phyloP scores from a whole-genome alignment of 208 protist genomes.

The Tritrichomonas musculus region DNA sequence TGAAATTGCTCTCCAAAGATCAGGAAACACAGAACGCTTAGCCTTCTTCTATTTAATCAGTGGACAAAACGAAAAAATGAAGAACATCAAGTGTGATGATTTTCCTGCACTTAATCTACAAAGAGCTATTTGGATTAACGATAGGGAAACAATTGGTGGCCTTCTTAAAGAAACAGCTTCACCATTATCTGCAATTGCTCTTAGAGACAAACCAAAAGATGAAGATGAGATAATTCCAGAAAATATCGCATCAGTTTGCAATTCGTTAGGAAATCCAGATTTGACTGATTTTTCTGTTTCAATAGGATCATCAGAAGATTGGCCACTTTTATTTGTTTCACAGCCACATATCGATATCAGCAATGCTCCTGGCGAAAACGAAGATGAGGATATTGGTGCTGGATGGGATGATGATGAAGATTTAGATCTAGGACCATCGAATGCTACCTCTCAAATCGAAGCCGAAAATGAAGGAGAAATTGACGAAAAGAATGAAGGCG shows the following conservation, averaged over 20 bases:
- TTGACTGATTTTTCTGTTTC: not conserved
- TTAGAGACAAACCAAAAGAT: not conserved
- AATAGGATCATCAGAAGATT: not conserved
- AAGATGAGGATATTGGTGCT: not conserved
- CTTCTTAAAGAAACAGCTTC: not conserved
- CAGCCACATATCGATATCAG: not conserved
- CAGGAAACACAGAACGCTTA: not conserved
- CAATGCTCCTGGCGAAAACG: no score
- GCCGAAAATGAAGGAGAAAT: not conserved
- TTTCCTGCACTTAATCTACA: not conserved
- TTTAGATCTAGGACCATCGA: not conserved
- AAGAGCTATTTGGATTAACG: not conserved
- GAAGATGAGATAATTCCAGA: not conserved
- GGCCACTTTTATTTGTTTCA: not conserved
- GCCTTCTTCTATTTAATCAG: slow-evolving; percentile 11
- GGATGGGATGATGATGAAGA: not conserved
- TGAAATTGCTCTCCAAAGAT: not conserved
- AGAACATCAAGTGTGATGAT: not conserved
- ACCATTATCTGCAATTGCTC: not conserved
- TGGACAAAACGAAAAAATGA: not conserved
- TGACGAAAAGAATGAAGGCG: not conserved
- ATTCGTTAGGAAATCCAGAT: not conserved
- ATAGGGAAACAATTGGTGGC: not conserved
- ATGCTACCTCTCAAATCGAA: no score
- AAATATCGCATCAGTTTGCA: not conserved